Base-by-base conservation (phyloP, 176 grass and related monocot species). In the Avena atlantica region DNA sequence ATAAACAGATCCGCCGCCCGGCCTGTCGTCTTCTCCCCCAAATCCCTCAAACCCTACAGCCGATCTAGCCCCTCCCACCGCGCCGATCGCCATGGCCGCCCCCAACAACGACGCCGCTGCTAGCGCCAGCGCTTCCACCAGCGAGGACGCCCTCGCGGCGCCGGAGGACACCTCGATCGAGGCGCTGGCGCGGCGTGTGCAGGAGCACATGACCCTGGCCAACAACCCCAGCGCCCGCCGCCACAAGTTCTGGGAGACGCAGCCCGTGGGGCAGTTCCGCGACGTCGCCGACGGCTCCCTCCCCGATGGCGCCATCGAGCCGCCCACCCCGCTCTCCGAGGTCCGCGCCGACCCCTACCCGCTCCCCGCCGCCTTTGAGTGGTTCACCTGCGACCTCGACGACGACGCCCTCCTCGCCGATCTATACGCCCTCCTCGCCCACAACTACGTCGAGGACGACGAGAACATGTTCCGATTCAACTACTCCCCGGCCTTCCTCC, bases 391-490 rank as follows among this genome's bases (percentile, higher is more conserved):
- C 91, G 92, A 97, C 84, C 92, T 99, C 83, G 97, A 97, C 16
- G 97, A 99, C 73, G 92, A 91, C 5, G 72, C 81, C 50, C 82
- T 95, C 89, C 93, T 95, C 74, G 62, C 76, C 69, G 97, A 99
- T 89, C 92, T 99, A 52, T 99, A 99, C 78, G 62, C 76, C 79
- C 91, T 99, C 49, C 92, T 99, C 81, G 91, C 92, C 65, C 90
- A 89, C 79, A 99, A 97, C 87, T 99, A 99, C 88, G 97, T 99
- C 79, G 97, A 99, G 87, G 97, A 99, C 60, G 97, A 99, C 50
- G 97, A 99, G 87, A 99, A 99, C 78, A 97, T 99, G 97, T 99
- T 99, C 94, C 94, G 97, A 12, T 99, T 99, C 92, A 99, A 99
- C 87, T 99, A 99, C 89, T 97, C 97, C 31, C 90, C 87, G 16